Percentiles rank a stretch among this genome's conserved stretches.
Evolutionary conservation across 116 monocot genomes (phyloP).

Genomic region (Trichopus zeylanicus): DNA sequence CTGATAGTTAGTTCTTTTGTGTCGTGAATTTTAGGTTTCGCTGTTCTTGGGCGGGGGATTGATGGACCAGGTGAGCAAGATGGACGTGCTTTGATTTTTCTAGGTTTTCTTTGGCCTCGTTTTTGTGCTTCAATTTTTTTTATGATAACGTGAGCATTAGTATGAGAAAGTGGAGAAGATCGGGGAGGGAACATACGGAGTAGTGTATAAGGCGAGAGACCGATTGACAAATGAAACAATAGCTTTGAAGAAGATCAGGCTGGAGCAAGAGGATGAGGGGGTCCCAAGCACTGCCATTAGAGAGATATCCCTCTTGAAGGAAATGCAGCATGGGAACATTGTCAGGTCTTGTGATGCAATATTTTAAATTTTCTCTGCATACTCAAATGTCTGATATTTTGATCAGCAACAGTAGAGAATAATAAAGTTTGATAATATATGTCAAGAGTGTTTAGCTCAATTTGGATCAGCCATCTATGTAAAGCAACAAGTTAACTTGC

Average conservation of each 20-base stretch:
- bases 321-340: conserved; percentile 32
- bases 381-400: too few species aligned
- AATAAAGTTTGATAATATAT: too few species aligned
- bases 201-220: conserved; percentile 80
- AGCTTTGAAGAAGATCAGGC: conserved; percentile 74
- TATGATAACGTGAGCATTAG: not conserved
- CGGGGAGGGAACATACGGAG: conserved; percentile 88
- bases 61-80: not conserved
- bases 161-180: conserved; percentile 94
- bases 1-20: not conserved
- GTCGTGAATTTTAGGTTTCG: not conserved
- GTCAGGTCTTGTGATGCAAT: conserved; percentile 37
- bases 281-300: conserved; percentile 79
- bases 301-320: conserved; percentile 68
- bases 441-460: too few species aligned
- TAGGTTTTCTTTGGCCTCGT: not conserved
- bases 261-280: conserved; percentile 86
- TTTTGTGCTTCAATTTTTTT: not conserved
- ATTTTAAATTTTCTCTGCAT: too few species aligned
- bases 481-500: too few species aligned
- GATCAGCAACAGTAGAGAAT: too few species aligned
- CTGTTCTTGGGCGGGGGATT: not conserved
- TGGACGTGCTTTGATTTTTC: not conserved
- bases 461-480: too few species aligned
- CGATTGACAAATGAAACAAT: conserved; percentile 55